Base-by-base conservation (phyloP, 2,329 filamentous ascomycete species). In the Botrytis sinoallii region DNA sequence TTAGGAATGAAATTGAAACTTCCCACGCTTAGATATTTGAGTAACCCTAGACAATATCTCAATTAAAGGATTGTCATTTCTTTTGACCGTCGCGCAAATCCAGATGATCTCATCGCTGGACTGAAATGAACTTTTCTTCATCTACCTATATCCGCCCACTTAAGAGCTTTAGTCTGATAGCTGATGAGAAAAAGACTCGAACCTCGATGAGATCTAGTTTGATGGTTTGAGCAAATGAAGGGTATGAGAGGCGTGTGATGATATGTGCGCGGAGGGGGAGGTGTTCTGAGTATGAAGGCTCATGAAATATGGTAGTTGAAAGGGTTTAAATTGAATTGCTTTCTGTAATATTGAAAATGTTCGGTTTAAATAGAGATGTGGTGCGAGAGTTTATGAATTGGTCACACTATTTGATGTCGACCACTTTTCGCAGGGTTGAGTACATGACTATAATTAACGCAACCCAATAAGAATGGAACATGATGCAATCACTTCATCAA, bases 401-500 rank as follows among this genome's bases (percentile, higher is more conserved):
- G 18, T 4, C 14, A 25, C 46, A 55, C 0, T 55, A 29, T 8
- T 29, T 8, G n/a, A 55, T 55, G 52, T 8, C 5, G 4, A 29
- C 6, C 6, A 16, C 6, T 29, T 14, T 42, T 42, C 1, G 35
- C 14, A 20, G 1, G n/a, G 20, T 42, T 63, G 25, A n/a, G 16
- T 12, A 46, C 29, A 35, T 35, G n/a, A 25, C 10, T 22, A 5
- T 25, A 9, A 16, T 14, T 25, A 29, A 10, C 29, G 18, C 7
- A 29, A 35, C 5, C 0, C 20, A 18, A 5, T 38, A 4, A 10
- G 9, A 0, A 32, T 10, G 5, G 14, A 32, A 14, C 2, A 18
- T 20, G 14, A 52, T 59, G 10, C 7, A 42, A 35, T 57, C 44
- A 71, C n/a, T n/a, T 71, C 69, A 65, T 59, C 77, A 86, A 80